Evolutionary conservation across 768 basidiomycete species (phyloP), one percentile per base, ranked within the genome.

Genomic region (Clavulina sp.): DNA sequence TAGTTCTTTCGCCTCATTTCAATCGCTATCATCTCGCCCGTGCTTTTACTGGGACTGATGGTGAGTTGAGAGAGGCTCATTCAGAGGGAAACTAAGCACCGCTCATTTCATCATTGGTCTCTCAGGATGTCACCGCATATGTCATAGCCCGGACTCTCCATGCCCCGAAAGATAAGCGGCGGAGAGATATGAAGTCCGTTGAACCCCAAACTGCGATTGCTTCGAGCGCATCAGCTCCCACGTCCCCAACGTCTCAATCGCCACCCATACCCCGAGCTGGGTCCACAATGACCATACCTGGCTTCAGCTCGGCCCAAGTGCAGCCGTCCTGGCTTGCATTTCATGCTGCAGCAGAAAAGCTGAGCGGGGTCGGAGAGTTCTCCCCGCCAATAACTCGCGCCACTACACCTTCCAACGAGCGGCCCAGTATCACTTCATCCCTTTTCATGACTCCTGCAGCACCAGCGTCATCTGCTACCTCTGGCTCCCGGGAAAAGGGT

Each of bases 81-180:
- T 40, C 55, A 32, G 30, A 13, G 28, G 7, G 24, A 38, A 7
- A 13, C 13, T 54, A 44, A 55, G 38, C 47, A 55, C 55, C 36
- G 21, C 41, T 41, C 49, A 48, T 41, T 33, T 40, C 49, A 51
- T 56, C 24, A 46, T 41, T 21, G 24, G 23, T 28, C 31, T 24
- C 26, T 6, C 60, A 87, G 84, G 84, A 88, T 62, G 76, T 87
- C 51, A 69, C 76, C 2, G 83, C 85, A 19, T 88, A 87, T 59
- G 76, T 78, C 52, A 82, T 88, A 60, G 85, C 81, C 9, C 78
- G 84, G 53, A 86, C 83, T 4, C 71, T 88, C 48, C 34, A 57
- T 62, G 40, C 61, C 65, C 23, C 52, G 51, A n/a, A 19, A n/a
- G 40, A 47, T 46, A 1, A 28, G 41, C 33, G 40, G 34, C 63